Evolutionary conservation across 2,329 filamentous ascomycete species (phyloP).

Genomic region (Annulohypoxylon truncatum): DNA sequence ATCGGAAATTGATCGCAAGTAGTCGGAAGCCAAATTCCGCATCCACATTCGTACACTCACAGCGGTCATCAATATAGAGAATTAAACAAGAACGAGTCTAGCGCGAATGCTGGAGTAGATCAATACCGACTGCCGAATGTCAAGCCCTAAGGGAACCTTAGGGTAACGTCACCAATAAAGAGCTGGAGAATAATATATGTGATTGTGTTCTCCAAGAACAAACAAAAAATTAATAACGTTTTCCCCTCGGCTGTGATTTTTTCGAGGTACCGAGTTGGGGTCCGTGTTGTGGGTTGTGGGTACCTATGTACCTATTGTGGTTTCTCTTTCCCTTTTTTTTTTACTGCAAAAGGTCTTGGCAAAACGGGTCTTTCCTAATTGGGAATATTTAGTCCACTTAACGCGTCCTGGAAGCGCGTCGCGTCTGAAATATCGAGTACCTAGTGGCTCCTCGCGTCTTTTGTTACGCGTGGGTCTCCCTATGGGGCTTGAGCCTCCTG

Average conservation of each 20-base stretch:
- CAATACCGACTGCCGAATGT: slow-evolving; percentile 31
- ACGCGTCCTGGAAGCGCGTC: slow-evolving; percentile 33
- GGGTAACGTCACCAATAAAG: slow-evolving; percentile 8
- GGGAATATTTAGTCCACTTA: slow-evolving; percentile 23
- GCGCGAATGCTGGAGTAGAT: slow-evolving; percentile 5
- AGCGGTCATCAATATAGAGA: slow-evolving; percentile 17
- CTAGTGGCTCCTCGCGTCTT: slow-evolving; percentile 36
- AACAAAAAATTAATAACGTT: slow-evolving; percentile 15
- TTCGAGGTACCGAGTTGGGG: slow-evolving; percentile 8
- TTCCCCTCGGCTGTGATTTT: slow-evolving; percentile 28
- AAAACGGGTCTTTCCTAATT: slow-evolving; percentile 10
- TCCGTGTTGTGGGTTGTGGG: slow-evolving; percentile 4
- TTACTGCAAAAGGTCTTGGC: slow-evolving; percentile 31
- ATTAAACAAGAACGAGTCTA: slow-evolving; percentile 16
- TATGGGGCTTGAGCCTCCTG: slow-evolving; percentile 13
- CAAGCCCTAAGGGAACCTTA: slow-evolving; percentile 8
- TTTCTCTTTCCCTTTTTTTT: slow-evolving; percentile 17
- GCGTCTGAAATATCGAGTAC: slow-evolving; percentile 14
- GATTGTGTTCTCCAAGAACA: slow-evolving; percentile 21
- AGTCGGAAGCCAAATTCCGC: slow-evolving; percentile 36
- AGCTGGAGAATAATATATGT: slow-evolving; percentile 12
- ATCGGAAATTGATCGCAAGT: slow-evolving; percentile 24
- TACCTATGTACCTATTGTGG: too few relatives aligned
- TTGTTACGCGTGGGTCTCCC: slow-evolving; percentile 32
- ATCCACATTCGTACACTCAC: slow-evolving; percentile 18